Conservation (phyloP, 768 basidiomycete genomes). For the Suillus discolor region DNA sequence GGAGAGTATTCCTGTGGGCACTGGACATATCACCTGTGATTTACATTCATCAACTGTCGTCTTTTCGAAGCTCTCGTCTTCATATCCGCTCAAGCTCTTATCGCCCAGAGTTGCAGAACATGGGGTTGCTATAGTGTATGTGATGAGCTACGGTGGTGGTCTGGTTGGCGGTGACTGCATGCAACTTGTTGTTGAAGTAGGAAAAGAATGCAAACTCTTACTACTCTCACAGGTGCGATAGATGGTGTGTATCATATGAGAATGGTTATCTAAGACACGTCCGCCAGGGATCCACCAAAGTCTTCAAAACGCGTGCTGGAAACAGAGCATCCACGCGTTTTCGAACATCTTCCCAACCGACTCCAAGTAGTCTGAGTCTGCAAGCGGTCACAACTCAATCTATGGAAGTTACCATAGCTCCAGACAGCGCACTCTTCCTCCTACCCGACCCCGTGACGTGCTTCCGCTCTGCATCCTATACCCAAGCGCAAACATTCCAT, state of each 20-base stretch:
- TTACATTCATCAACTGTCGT: conserved; percentile 56
- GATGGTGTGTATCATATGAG: conserved; percentile 20
- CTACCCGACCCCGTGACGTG: conserved; percentile 95
- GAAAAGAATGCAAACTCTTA: conserved; percentile 58
- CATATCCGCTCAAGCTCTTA: conserved; percentile 88
- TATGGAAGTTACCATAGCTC: conserved; percentile 57
- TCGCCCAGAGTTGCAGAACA: conserved; percentile 60
- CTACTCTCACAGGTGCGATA: conserved; percentile 80
- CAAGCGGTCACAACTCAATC: conserved; percentile 56
- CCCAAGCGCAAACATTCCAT: conserved; percentile 79
- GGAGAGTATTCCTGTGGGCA: conserved; percentile 38
- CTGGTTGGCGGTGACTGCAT: conserved; percentile 86
- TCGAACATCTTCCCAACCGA: conserved; percentile 11
- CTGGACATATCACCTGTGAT: conserved; percentile 59
- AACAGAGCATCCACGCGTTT: conserved; percentile 51
- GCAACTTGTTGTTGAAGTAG: conserved; percentile 61
- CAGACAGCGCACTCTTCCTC: conserved; percentile 65
- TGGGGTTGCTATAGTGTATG: conserved; percentile 69
- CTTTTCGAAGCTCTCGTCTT: conserved; percentile 75
- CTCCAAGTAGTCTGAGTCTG: background rate
- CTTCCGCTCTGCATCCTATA: conserved; percentile 82
- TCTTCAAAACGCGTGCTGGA: conserved; percentile 82
- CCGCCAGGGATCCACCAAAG: conserved; percentile 86
- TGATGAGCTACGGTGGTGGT: conserved; percentile 89
- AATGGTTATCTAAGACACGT: conserved; percentile 4